Evolutionary conservation across 208 protist species (phyloP).

Genomic region (Leishmania tropica): DNA sequence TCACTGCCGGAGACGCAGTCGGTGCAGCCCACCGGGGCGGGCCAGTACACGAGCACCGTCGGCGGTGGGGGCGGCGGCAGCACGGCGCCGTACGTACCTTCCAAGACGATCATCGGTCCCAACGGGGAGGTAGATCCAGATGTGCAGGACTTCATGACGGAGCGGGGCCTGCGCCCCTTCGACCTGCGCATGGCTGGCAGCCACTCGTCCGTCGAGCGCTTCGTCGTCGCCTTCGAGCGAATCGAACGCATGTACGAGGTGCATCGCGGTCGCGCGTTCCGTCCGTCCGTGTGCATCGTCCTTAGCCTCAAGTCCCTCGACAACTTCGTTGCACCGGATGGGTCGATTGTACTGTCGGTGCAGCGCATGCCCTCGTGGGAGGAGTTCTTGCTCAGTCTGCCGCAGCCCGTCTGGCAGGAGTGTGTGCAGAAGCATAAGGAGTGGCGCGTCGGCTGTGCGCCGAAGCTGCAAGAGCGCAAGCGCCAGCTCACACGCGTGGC

Average conservation of each 20-base stretch:
- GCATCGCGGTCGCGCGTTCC: conserved; percentile 74
- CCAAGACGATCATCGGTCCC: conserved; percentile 62
- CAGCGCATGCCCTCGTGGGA: conserved; percentile 73
- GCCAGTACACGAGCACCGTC: conserved; percentile 21
- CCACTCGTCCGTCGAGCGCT: conserved; percentile 71
- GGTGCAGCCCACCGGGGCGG: conserved; percentile 23
- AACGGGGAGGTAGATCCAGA: conserved; percentile 80
- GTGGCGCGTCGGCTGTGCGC: conserved; percentile 70
- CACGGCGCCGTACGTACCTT: conserved; percentile 47
- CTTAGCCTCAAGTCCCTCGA: conserved; percentile 52
- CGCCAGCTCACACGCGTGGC: conserved; percentile 63
- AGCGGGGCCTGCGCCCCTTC: conserved; percentile 73
- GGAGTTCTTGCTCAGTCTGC: conserved; percentile 71
- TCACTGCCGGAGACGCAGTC: conserved; percentile 72
- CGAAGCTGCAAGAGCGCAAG: conserved; percentile 68
- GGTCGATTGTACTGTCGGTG: conserved; percentile 75
- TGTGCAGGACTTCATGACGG: conserved; percentile 74
- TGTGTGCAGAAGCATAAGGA: conserved; percentile 74
- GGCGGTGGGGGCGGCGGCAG: conserved; percentile 32
- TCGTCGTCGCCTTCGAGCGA: conserved; percentile 79
- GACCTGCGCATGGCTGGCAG: conserved; percentile 85
- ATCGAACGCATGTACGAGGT: conserved; percentile 79
- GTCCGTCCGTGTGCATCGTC: conserved; percentile 69
- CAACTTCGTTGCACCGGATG: conserved; percentile 77
- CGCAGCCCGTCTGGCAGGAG: conserved; percentile 68